A percentile compares a stretch with the other conserved stretches of the same genome.
phyloP scores from a whole-genome alignment of 371 early-diverging fungal genomes.

The Rhizopus delemar region DNA sequence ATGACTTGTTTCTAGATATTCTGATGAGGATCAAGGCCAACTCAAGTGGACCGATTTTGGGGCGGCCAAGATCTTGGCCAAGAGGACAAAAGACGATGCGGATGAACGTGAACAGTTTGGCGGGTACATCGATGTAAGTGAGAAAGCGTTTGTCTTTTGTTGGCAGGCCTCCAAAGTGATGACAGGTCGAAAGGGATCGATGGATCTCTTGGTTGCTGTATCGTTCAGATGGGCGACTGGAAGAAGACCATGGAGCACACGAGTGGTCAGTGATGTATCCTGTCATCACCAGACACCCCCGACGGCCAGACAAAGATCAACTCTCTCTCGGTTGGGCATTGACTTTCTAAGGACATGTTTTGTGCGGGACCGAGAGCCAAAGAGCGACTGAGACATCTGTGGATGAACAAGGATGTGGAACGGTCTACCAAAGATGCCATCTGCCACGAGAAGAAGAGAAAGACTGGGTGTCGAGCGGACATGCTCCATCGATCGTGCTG shows the following conservation, averaged over 20 bases:
- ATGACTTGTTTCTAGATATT: conserved; percentile 53
- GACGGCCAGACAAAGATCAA: conserved; percentile 68
- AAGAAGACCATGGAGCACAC: conserved; percentile 86
- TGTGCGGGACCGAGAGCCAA: conserved; percentile 76
- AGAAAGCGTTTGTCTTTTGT: background rate
- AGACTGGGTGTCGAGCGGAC: conserved; percentile 1
- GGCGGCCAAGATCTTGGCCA: conserved; percentile 82
- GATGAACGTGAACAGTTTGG: conserved; percentile 66
- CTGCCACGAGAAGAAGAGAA: conserved; percentile 9
- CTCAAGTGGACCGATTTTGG: conserved; percentile 92
- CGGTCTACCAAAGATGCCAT: conserved; percentile 22
- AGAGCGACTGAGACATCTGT: conserved; percentile 74
- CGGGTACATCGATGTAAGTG: conserved; percentile 89
- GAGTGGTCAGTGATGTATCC: conserved; percentile 93
- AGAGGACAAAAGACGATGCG: conserved; percentile 74
- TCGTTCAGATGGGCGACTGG: conserved; percentile 96
- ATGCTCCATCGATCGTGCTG: background rate
- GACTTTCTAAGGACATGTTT: conserved; percentile 83
- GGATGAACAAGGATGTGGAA: conserved; percentile 60
- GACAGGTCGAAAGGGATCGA: conserved; percentile 74
- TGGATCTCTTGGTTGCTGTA: conserved; percentile 94
- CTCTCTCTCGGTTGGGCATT: conserved; percentile 65
- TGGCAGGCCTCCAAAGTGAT: conserved; percentile 88
- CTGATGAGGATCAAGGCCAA: conserved; percentile 77
- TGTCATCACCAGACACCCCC: conserved; percentile 74